Evolutionary conservation across 2,329 filamentous ascomycete species (phyloP), one percentile per base, ranked within the genome.

Genomic region (Uncinocarpus reesii): DNA sequence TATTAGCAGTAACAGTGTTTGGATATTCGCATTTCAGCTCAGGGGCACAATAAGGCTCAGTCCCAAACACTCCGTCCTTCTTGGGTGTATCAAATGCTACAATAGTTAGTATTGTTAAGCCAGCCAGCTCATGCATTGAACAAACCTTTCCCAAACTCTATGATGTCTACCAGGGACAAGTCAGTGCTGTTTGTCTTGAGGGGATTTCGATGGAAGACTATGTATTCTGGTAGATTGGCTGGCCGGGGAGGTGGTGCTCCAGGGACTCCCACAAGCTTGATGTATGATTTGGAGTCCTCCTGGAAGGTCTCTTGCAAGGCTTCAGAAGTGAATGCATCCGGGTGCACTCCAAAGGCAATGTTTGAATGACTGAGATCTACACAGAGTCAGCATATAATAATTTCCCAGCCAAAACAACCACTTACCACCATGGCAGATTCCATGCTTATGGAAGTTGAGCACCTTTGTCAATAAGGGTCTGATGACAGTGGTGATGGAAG

Each of bases 381-480:
- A 35, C 2, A 23, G 34, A 45, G n/a, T n/a, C 38, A 26, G 8
- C 18, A 34, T 2, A 4, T 38, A 15, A 18, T 20, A 29, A 31
- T 13, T 18, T n/a, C 5, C 10, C 6, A 29, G 7, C n/a, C 20
- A 13, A 46, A 24, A 11, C n/a, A 32, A 7, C 4, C n/a, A 46
- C 50, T 28, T 50, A 52, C 51, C 51, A 42, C 51, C 51, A 42
- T 53, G 51, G 23, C 36, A 46, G 21, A 53, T 51, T 24, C 38
- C 35, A n/a, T 34, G 32, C 11, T 28, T 21, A 35, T 53, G 48
- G 47, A 47, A 35, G 28, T 2, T 16, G 42, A 38, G 24, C 8
- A 52, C 50, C 28, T 52, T 52, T 21, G 16, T 42, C 20, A 40
- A 3, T 10, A 50, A 29, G 1, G 42, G 47, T 26, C 35, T 43